Evolutionary conservation across 1,284 basidiomycete species (phyloP).

Genomic region (Cryptococcus hybrid): DNA sequence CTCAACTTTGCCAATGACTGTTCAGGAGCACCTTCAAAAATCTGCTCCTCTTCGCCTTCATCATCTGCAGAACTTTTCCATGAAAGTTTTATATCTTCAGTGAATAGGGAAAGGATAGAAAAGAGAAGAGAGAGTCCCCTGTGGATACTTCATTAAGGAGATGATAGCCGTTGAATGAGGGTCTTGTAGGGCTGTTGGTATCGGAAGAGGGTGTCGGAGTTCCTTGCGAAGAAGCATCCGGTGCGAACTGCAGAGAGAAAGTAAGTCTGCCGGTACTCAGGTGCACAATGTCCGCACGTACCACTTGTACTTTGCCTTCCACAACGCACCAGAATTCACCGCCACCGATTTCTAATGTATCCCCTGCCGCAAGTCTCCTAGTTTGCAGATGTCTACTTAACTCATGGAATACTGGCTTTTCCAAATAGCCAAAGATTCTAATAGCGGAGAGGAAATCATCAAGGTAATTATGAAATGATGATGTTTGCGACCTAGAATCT

Average conservation of each 20-base stretch:
- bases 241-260: conserved; percentile 58
- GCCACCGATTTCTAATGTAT: conserved; percentile 78
- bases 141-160: conserved; percentile 89
- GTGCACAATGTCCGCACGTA: conserved; percentile 15
- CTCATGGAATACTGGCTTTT: conserved; percentile 95
- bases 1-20: background rate
- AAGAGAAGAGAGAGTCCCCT: conserved; percentile 91
- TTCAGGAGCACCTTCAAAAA: background rate
- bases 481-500: conserved; percentile 60
- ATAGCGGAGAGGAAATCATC: conserved; percentile 94
- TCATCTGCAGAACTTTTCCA: conserved; percentile 54
- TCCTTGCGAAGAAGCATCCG: conserved; percentile 22
- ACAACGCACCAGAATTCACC: conserved; percentile 95
- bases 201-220: conserved; percentile 14
- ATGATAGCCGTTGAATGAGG: conserved; percentile 80
- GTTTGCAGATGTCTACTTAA: conserved; percentile 91
- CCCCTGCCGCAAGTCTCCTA: conserved; percentile 79
- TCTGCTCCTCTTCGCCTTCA: background rate
- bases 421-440: conserved; percentile 90
- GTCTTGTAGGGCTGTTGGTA: conserved; percentile 17
- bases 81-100: conserved; percentile 91
- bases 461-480: conserved; percentile 85
- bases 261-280: background rate
- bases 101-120: conserved; percentile 96
- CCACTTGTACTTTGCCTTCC: conserved; percentile 66